Base-by-base conservation (phyloP, 768 basidiomycete genomes). In the Tulasnella sp. region DNA sequence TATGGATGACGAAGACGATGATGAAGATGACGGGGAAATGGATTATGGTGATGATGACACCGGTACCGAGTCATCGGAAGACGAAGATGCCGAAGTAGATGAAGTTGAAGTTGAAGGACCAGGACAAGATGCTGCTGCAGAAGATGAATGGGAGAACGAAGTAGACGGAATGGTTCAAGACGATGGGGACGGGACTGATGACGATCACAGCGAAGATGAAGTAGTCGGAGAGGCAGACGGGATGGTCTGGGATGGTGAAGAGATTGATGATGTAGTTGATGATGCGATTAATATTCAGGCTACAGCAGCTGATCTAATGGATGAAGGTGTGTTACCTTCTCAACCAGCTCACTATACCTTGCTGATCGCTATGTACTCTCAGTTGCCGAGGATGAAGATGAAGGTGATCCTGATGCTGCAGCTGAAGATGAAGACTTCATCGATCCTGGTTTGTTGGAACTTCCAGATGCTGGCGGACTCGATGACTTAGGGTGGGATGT, bases 91-190 rank as follows among this genome's bases (percentile, higher is more conserved):
- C 45, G 83, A 58, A 37, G 35, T 3, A 24, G 56, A 90, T 82
- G 86, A 88, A 63, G 86, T 88, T 79, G 86, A 87, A 51, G 85
- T 51, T 84, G 56, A 72, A 72, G 8, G 74, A 79, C 53, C 83
- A 76, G 62, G 63, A 59, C 65, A 59, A 25, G 70, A 71, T 27
- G 83, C 83, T 49, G 83, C 83, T 42, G 81, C 77, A 47, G 83
- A 86, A 73, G 83, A 81, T 40, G 84, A 80, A 8, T 81, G 78
- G 46, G 83, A 58, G 1, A 58, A 40, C 8, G 15, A 53, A 24
- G 47, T 54, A 3, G 56, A 31, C 16, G 53, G 41, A 16, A 50
- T 52, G 32, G 50, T 31, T 22, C 50, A 54, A 25, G 50, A 57
- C 34, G 41, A 48, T 6, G 35, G 35, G 10, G 54, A 56, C 37